Conservation (phyloP, 2,329 filamentous ascomycete genomes). For the Colletotrichum sansevieriae region DNA sequence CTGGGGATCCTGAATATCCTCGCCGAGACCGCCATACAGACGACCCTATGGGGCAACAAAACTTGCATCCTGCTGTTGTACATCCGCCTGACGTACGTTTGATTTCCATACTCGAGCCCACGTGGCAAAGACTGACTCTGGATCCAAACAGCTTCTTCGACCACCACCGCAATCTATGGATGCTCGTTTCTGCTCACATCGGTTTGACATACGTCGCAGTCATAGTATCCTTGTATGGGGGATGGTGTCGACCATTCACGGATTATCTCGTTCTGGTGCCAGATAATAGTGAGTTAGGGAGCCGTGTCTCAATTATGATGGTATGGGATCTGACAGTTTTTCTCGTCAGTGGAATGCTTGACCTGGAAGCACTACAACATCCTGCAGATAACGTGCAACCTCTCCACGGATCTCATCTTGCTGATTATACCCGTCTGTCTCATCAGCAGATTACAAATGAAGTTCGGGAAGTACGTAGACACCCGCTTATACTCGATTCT, state of each 20-base stretch:
- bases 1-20: slow-evolving; percentile 34
- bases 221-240: slow-evolving; percentile 34
- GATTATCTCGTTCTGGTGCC: slow-evolving; percentile 32
- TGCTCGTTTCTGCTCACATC: slow-evolving; percentile 11
- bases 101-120: too few relatives aligned
- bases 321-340: background rate
- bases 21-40: slow-evolving; percentile 34
- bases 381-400: slow-evolving; percentile 35
- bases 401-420: slow-evolving; percentile 37
- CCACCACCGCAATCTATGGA: slow-evolving; percentile 26
- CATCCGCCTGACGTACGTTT: slow-evolving; percentile 26
- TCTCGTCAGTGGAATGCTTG: slow-evolving; percentile 26
- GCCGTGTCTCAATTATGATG: too few relatives aligned
- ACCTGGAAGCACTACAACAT: slow-evolving; percentile 36
- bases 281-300: slow-evolving; percentile 14
- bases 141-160: slow-evolving; percentile 23
- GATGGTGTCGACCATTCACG: slow-evolving; percentile 37
- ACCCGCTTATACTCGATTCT: accelerated
- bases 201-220: slow-evolving; percentile 28
- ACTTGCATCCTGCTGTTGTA: slow-evolving; percentile 35
- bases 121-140: slow-evolving; percentile 1
- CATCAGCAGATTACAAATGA: slow-evolving; percentile 33
- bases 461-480: slow-evolving; percentile 22
- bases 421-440: slow-evolving; percentile 28
- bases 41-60: slow-evolving; percentile 40